Base-by-base conservation (phyloP, 1,139 yeast genomes). In the Nakaseomyces delphensis region DNA sequence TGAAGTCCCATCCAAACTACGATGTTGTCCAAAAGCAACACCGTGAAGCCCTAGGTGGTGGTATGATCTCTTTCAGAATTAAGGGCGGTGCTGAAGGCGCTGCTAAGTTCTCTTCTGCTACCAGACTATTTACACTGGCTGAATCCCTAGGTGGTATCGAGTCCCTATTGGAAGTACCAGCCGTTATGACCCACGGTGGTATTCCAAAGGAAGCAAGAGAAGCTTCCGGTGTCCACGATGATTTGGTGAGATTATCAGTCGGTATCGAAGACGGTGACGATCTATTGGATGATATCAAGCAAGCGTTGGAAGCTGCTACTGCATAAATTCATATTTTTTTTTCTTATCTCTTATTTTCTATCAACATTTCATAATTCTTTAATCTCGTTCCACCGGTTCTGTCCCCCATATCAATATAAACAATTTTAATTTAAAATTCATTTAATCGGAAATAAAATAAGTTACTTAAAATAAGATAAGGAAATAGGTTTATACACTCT, bases 111-210 rank as follows among this genome's bases (percentile, higher is more conserved):
- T 77, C 91, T 48, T 78, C 84, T 40, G 61, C 77, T 39, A 83
- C 94, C 51, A 76, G 80, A 66, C 65, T 83, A 50, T 85, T 85
- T 71, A 80, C 93, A 20, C 73, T 85, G 59, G 95, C 95, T 48
- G 95, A 85, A 68, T 83, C 94, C 27, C 74, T 85, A 47, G 96
- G 95, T 54, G 95, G 95, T 55, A 80, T 85, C 53, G 95, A 86
- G 68, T 80, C 91, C 19, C 73, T 85, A 61, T 69, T 83, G 51
- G 95, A 85, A 67, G 91, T 85, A 41, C 95, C 95, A 42, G 94
- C 95, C 45, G 78, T 80, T 44, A 85, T 85, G 95, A 85, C 95
- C 54, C 95, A 85, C 59, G 93, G 93, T 45, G 95, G 95, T 61
- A 84, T 86, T 64, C 89, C 94, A 59, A 73, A 74, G 64, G 85